phyloP scores from a whole-genome alignment of 306 rosid species.

The Hippophae gyantsensis region DNA sequence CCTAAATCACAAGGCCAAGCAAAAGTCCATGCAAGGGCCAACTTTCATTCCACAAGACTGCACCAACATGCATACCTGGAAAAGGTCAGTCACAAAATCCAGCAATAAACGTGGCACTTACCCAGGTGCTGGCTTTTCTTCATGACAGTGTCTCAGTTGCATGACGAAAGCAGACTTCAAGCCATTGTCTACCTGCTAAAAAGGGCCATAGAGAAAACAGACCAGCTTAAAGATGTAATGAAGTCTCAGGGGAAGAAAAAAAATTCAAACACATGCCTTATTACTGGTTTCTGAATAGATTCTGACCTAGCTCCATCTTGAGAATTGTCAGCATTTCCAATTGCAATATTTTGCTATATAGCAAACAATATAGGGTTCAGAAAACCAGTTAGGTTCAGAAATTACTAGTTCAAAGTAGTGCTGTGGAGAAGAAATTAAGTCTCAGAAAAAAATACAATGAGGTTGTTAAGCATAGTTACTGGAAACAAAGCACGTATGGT shows the following conservation, averaged over 20 bases:
- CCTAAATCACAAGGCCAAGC: too few species aligned
- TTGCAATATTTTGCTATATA: conserved; percentile 45
- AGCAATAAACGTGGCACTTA: conserved; percentile 25
- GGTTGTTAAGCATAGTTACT: conserved; percentile 63
- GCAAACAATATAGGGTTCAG: conserved; percentile 19
- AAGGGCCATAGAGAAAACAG: conserved; percentile 39
- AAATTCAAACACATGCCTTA: conserved; percentile 30
- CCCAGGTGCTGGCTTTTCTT: conserved; percentile 16
- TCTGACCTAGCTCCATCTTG: conserved; percentile 56
- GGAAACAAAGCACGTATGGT: conserved; percentile 68
- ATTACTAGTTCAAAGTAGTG: conserved; percentile 6
- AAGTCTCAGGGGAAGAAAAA: conserved; percentile 8
- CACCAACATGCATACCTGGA: conserved; percentile 14
- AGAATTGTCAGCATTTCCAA: conserved; percentile 28
- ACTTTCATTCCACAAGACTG: conserved; percentile 7
- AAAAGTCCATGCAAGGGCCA: too few species aligned
- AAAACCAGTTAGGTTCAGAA: conserved; percentile 22
- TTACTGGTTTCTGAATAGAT: conserved; percentile 29
- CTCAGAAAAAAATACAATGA: conserved; percentile 40
- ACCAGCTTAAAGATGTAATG: conserved; percentile 48
- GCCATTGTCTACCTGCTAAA: conserved; percentile 34
- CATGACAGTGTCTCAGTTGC: conserved; percentile 6
- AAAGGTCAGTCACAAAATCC: conserved; percentile 19
- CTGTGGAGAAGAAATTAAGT: conserved; percentile 36
- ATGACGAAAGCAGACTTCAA: conserved; percentile 11